phyloP scores from a whole-genome alignment of 2,329 filamentous ascomycete genomes.

The Penicillium hordei region DNA sequence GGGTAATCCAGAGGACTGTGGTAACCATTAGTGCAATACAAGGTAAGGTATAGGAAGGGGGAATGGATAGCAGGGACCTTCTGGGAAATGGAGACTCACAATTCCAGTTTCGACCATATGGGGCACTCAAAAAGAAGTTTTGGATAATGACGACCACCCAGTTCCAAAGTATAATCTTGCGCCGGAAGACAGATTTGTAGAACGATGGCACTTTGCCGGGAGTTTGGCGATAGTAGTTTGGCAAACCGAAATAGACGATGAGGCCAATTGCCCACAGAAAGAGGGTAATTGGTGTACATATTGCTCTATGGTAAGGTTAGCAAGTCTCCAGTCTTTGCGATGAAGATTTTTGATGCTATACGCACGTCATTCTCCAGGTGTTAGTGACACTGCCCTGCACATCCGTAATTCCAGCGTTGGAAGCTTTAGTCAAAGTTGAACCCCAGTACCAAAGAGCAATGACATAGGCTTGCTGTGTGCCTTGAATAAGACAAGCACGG shows the following conservation, averaged over 20 bases:
- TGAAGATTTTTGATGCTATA: constrained; percentile 1
- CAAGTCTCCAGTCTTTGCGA: background rate
- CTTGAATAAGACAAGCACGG: constrained; percentile 65
- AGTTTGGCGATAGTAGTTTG: constrained; percentile 64
- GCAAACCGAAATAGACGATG: constrained; percentile 61
- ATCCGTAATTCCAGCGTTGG: constrained; percentile 43
- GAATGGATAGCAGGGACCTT: too few species aligned
- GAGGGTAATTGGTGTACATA: constrained; percentile 59
- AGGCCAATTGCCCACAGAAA: constrained; percentile 58
- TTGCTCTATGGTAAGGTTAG: constrained; percentile 42
- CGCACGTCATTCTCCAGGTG: constrained; percentile 48
- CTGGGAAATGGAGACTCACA: constrained; percentile 39
- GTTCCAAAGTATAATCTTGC: constrained; percentile 68
- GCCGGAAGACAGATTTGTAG: constrained; percentile 60
- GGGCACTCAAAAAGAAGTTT: constrained; percentile 66
- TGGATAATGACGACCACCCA: constrained; percentile 63
- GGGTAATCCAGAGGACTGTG: constrained; percentile 57
- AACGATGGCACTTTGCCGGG: constrained; percentile 66
- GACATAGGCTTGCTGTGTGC: constrained; percentile 66
- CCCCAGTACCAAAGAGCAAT: constrained; percentile 69
- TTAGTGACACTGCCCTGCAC: constrained; percentile 40
- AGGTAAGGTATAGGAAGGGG: too few species aligned
- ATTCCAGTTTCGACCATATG: constrained; percentile 66
- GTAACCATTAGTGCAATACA: background rate
- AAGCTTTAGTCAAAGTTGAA: constrained; percentile 51